Conservation (phyloP, 139 green algal genomes). For the Spirogloea muscicola region DNA sequence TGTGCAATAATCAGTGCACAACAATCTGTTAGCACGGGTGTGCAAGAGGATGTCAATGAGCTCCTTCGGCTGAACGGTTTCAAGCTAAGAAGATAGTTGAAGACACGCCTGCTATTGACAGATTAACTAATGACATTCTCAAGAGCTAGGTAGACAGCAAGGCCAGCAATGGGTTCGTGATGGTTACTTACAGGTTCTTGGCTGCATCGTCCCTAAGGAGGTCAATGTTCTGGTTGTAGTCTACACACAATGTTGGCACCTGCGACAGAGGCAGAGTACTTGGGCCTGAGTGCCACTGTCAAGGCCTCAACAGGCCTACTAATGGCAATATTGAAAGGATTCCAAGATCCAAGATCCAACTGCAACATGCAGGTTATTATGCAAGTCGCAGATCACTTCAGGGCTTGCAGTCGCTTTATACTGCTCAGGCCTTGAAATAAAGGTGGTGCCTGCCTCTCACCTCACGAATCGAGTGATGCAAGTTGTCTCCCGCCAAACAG, state of each 20-base stretch:
- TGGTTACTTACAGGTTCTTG: constrained; percentile 50
- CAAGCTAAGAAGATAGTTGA: too few species aligned
- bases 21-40: too few species aligned
- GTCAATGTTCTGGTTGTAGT: constrained; percentile 67
- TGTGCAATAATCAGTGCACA: too few species aligned
- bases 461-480: not conserved
- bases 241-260: constrained; percentile 66
- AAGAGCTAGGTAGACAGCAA: too few species aligned
- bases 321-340: not conserved
- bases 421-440: constrained; percentile 10
- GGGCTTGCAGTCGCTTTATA: too few species aligned
- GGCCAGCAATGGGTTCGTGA: too few species aligned
- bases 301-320: not conserved
- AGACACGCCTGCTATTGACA: too few species aligned
- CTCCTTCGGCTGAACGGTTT: too few species aligned
- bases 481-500: not conserved
- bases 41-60: too few species aligned
- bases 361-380: not conserved
- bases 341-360: not conserved
- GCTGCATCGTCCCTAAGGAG: constrained; percentile 58
- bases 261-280: not conserved
- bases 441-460: too few species aligned
- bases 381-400: not conserved
- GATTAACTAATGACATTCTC: too few species aligned
- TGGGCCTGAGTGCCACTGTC: not conserved